Base-by-base conservation (phyloP, 2,329 filamentous ascomycete species). In the Westerdykella aurantiaca region DNA sequence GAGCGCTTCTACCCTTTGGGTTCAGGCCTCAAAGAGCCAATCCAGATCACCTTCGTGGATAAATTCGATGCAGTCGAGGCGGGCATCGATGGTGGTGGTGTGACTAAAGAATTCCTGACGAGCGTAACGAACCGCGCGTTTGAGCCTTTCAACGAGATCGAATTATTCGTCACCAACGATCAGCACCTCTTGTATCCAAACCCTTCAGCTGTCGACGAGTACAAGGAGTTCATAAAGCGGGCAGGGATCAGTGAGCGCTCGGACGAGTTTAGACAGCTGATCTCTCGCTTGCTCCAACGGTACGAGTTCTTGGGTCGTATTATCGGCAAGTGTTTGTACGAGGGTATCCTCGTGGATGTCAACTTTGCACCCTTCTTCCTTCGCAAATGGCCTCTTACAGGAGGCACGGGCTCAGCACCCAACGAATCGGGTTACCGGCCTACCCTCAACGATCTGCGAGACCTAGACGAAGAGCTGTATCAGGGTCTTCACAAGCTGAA, bases 1-100 rank as follows among this genome's bases (percentile, higher is more conserved):
- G 73, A 83, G 3, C 79, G 89, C 43, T 96, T 96, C 58, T 96
- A 88, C 57, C 67, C 79, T 1, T 75, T 97, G 5, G 86, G 85
- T 0, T 86, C 91, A 12, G 84, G 83, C 0, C 70, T 98, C 44
- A 97, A 97, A 62, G 91, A 97, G 60, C 88, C 89, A 0, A 95
- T 98, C 31, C 88, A 95, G 60, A 97, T 98, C 58, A 93, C 88
- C 0, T 98, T 98, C 64, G 83, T 96, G 35, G 93, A 98, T 62
- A 80, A 89, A 47, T 98, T 95, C 54, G 86, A 86, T 48, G 80
- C 84, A 1, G 76, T 81, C 6, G 93, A 98, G 69, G 91, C 91
- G 11, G 93, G 93, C 9, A 97, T 98, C 43, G 93, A 98, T 61
- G 93, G 93, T 0, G 93, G 93, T 7, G 93, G 93, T 49, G 93